Conservation (phyloP, 2,329 filamentous ascomycete genomes). For the Pestalotiopsis sp. region DNA sequence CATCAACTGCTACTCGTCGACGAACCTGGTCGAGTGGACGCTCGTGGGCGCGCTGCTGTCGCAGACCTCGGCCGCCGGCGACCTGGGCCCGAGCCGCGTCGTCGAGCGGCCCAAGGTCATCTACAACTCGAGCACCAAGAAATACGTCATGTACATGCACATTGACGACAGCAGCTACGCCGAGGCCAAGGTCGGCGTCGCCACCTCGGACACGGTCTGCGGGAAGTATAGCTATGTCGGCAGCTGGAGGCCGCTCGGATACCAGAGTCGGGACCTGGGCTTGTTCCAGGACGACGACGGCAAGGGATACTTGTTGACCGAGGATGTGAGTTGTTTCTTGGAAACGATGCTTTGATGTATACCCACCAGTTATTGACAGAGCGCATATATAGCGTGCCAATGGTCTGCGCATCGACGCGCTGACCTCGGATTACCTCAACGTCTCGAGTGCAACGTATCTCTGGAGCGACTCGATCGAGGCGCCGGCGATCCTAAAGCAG, state of each 20-base stretch:
- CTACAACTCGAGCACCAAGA: constrained; percentile 64
- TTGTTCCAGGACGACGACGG: constrained; percentile 66
- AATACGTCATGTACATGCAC: constrained; percentile 73
- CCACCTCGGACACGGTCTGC: constrained; percentile 60
- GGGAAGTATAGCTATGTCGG: constrained; percentile 53
- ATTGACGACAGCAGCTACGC: constrained; percentile 64
- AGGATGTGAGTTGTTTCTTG: constrained; percentile 56
- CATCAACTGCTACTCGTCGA: constrained; percentile 69
- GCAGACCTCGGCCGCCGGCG: constrained; percentile 45
- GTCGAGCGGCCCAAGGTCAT: constrained; percentile 72
- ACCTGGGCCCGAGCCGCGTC: constrained; percentile 63
- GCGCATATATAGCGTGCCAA: constrained; percentile 43
- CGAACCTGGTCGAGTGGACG: constrained; percentile 65
- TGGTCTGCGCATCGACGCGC: constrained; percentile 59
- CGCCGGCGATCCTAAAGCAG: constrained; percentile 65
- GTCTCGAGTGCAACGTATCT: constrained; percentile 51
- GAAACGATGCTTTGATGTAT: too few species aligned
- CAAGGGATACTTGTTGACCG: constrained; percentile 62
- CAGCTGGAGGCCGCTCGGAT: constrained; percentile 47
- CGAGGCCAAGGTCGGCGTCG: constrained; percentile 68
- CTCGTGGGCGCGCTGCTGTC: constrained; percentile 63
- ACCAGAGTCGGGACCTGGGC: constrained; percentile 60
- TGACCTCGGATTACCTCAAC: constrained; percentile 59
- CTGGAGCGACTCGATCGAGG: constrained; percentile 59
- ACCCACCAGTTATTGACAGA: too few species aligned